phyloP scores from a whole-genome alignment of 1,284 basidiomycete species.

The Leccinum solheimii region DNA sequence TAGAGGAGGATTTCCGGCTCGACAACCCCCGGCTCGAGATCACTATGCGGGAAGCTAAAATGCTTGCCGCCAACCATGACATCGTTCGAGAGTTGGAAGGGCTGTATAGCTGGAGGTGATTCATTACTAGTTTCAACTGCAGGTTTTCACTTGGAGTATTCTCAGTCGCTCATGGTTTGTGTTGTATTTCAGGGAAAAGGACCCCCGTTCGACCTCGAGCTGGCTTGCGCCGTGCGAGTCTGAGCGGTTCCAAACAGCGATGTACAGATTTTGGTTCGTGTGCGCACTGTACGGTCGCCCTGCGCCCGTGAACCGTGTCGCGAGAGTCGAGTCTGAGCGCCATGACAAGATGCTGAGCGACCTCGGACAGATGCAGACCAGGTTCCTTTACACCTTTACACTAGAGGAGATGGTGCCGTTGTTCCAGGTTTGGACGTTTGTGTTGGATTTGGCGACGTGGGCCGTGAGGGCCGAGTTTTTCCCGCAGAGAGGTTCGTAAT shows the following conservation, averaged over 20 bases:
- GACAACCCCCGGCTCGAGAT: not conserved
- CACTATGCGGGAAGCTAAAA: slow-evolving; percentile 9
- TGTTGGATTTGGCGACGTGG: not conserved
- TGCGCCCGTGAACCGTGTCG: slow-evolving; percentile 1
- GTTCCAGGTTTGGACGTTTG: slow-evolving; percentile 9
- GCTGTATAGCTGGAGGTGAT: slow-evolving; percentile 40
- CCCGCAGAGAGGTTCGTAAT: not conserved
- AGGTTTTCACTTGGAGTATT: too few relatives aligned
- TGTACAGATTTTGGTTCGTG: slow-evolving; percentile 37
- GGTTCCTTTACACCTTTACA: slow-evolving; percentile 9
- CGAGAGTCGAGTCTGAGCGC: too few relatives aligned
- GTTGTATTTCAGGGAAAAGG: slow-evolving; percentile 21
- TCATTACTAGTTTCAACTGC: not conserved
- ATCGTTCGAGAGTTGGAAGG: slow-evolving; percentile 31
- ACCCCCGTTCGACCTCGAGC: slow-evolving; percentile 29
- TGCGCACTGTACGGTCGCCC: slow-evolving; percentile 22
- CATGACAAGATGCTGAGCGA: slow-evolving; percentile 1
- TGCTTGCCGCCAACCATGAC: slow-evolving; percentile 22
- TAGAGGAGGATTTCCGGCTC: slow-evolving; percentile 11
- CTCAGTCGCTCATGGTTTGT: too few relatives aligned
- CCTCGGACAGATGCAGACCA: slow-evolving; percentile 7
- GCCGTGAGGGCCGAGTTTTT: not conserved
- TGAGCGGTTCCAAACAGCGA: slow-evolving; percentile 32
- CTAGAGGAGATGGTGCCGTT: too few relatives aligned
- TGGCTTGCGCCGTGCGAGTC: slow-evolving; percentile 30